Percentiles rank a stretch among this genome's conserved stretches.
These are phyloP conservation scores for Dimocarpus longan DNA, from an alignment of 345 rosid species.

Conservation along the genomic window DNA sequence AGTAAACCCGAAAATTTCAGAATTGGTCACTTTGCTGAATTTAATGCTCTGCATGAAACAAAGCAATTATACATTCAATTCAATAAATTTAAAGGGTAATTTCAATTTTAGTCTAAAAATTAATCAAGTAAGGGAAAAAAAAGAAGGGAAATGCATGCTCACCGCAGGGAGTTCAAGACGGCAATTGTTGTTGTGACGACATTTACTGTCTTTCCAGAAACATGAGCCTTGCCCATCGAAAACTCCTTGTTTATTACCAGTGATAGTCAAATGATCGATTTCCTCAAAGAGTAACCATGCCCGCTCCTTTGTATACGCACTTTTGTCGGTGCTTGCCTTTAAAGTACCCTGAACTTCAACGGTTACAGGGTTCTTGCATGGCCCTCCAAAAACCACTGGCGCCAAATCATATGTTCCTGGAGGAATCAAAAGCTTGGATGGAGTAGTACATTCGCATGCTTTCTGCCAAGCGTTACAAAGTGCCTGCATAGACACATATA, in stretches of 20 bases:
- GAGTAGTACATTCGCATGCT: slow-evolving; percentile 41
- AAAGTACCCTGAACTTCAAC: slow-evolving; percentile 52
- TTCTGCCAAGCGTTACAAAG: slow-evolving; percentile 56
- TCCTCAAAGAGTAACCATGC: slow-evolving; percentile 54
- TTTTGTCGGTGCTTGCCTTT: slow-evolving; percentile 37
- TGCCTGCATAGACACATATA: slow-evolving; percentile 39
- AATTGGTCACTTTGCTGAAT: slow-evolving; percentile 36
- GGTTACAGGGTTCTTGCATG: slow-evolving; percentile 46
- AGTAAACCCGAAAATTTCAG: slow-evolving; percentile 34
- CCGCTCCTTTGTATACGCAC: slow-evolving; percentile 26
- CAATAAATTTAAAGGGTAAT: not conserved
- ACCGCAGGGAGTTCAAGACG: slow-evolving; percentile 49
- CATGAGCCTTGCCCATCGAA: slow-evolving; percentile 66
- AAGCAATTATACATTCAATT: not conserved
- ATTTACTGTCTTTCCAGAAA: slow-evolving; percentile 48
- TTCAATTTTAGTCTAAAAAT: not conserved
- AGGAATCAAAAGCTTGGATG: slow-evolving; percentile 57
- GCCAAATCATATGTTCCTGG: slow-evolving; percentile 43
- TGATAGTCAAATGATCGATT: slow-evolving; percentile 45
- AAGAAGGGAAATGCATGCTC: not conserved
- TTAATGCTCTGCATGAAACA: slow-evolving; percentile 44
- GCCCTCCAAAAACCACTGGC: slow-evolving; percentile 58
- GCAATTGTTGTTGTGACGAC: slow-evolving; percentile 36
- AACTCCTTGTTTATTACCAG: slow-evolving; percentile 58
- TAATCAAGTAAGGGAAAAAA: not conserved